Conservation (phyloP, 1,284 basidiomycete species). For the Malassezia pachydermatis region DNA sequence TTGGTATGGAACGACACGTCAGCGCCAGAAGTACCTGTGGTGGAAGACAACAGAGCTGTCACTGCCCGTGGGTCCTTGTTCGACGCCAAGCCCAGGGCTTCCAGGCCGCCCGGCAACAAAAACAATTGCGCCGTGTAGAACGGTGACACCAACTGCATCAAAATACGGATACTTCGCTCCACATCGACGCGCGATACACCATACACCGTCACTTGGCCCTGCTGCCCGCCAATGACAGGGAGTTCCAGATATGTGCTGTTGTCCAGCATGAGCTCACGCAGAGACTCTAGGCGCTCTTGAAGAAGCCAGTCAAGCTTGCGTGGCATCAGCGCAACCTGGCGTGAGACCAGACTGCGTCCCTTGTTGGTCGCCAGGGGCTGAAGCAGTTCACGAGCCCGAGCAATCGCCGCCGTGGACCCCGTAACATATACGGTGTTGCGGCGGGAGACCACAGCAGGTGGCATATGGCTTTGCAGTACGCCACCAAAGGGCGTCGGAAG, state of each 20-base stretch:
- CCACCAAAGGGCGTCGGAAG: conserved; percentile 81
- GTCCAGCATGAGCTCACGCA: conserved; percentile 85
- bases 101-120: conserved; percentile 86
- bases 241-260: conserved; percentile 93
- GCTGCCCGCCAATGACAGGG: conserved; percentile 77
- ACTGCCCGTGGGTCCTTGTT: conserved; percentile 75
- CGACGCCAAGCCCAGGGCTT: conserved; percentile 72
- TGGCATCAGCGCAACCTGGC: conserved; percentile 85
- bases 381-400: conserved; percentile 87
- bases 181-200: conserved; percentile 92
- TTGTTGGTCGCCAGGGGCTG: conserved; percentile 70
- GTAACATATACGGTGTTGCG: conserved; percentile 87
- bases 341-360: conserved; percentile 81
- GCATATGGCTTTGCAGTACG: conserved; percentile 53
- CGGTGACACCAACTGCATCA: conserved; percentile 92
- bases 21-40: conserved; percentile 75
- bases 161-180: conserved; percentile 80
- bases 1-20: conserved; percentile 95
- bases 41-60: conserved; percentile 71
- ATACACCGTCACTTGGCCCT: conserved; percentile 82
- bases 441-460: conserved; percentile 52
- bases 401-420: conserved; percentile 65
- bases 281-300: conserved; percentile 77
- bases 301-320: conserved; percentile 98
- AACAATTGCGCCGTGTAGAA: conserved; percentile 93